Percentiles rank a stretch among this genome's conserved stretches.
Conservation (phyloP, 371 early-diverging fungal genomes). For the Capillidium heterosporum region DNA sequence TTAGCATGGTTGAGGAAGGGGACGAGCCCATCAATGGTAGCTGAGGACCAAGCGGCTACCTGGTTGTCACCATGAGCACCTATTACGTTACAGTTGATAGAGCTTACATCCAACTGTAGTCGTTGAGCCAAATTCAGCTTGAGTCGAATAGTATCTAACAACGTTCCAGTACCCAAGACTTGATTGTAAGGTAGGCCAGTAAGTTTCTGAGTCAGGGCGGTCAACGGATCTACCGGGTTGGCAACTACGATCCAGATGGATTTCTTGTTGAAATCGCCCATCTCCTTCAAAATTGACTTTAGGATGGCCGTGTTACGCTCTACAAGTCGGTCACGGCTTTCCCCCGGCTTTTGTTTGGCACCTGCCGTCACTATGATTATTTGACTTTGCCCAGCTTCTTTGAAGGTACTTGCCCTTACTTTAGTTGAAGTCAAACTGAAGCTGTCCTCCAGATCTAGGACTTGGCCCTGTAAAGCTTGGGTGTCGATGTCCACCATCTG, state of each 20-base stretch:
- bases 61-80: conserved; percentile 83
- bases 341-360: conserved; percentile 62
- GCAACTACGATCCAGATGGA: conserved; percentile 60
- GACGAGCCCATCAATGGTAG: conserved; percentile 41
- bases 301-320: conserved; percentile 65
- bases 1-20: conserved; percentile 44
- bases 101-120: conserved; percentile 35
- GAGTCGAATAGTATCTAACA: conserved; percentile 60
- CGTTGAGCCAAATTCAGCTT: conserved; percentile 35
- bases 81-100: conserved; percentile 62
- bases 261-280: conserved; percentile 52
- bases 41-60: conserved; percentile 63
- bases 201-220: conserved; percentile 60
- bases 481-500: conserved; percentile 47
- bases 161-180: conserved; percentile 77
- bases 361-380: conserved; percentile 78
- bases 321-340: conserved; percentile 54
- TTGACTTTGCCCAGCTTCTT: conserved; percentile 68
- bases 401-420: conserved; percentile 28
- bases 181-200: conserved; percentile 55
- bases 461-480: conserved; percentile 50
- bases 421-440: conserved; percentile 40
- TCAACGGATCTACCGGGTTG: conserved; percentile 71
- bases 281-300: conserved; percentile 36
- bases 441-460: conserved; percentile 57